Evolutionary conservation across 805 yeast genomes (phyloP), one percentile per base, ranked within the genome.

Genomic region (Lachancea mirantina): DNA sequence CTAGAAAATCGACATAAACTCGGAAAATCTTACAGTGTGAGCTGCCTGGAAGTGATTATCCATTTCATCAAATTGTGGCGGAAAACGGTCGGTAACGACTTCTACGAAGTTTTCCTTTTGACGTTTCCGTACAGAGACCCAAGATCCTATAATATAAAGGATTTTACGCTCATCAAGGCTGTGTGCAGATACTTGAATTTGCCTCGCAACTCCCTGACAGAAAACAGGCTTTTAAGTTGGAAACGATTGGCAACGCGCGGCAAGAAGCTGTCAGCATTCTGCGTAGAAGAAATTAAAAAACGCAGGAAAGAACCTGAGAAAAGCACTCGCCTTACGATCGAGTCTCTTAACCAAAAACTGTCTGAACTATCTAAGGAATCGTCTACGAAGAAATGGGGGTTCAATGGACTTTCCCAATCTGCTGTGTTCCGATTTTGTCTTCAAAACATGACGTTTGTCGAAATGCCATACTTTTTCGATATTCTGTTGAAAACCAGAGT

Each of bases 381-480:
- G 24, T 40, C 32, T 24, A 27, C 35, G 4, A 43, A 37, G 18
- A 43, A 46, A n/a, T 25, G 36, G 17, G 50, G 49, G 1, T 40
- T 31, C 19, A 45, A 36, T 17, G 45, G 46, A 5, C 26, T 54
- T 9, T 35, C 47, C 2, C 43, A 49, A 5, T 46, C 52, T 4
- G 60, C 47, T 1, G 47, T 77, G 0, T 50, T 87, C 18, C 58
- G 50, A 15, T 64, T 69, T n/a, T 61, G 80, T 32, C 50, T 78
- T 29, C 65, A 67, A 6, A 58, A 60, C 13, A 67, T 83, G 72
- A 64, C 72, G 19, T 69, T 75, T 9, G 61, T 68, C 2, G 94
- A 87, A 49, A 50, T 84, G 30, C 63, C 74, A 35, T 84, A 81
- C 71, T 61, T 85, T 23, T 65, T 84, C 38, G 74, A 77, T 35